Base-by-base conservation (phyloP, 2,329 filamentous ascomycete genomes). In the Shiraia sp. region DNA sequence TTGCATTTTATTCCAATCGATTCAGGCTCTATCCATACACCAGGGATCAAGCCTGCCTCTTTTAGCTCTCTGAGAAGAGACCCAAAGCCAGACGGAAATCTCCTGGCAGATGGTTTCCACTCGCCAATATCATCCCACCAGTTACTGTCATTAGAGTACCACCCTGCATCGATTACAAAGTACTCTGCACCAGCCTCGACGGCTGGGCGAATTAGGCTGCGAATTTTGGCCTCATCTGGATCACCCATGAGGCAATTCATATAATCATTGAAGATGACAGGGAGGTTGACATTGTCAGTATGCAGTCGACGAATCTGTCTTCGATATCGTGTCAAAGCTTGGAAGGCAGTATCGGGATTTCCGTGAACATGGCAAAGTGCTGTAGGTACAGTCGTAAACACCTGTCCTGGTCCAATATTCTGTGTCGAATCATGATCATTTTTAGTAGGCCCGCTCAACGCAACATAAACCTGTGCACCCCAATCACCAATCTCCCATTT, bases 211-310 rank as follows among this genome's bases (percentile, higher is more conserved):
- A 42, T 26, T 15, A 42, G 19, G 3, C 23, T 25, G 30, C 25
- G 23, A n/a, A 42, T 36, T 25, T 42, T 42, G 17, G 29, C 12
- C 13, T 42, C 39, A 17, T 26, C 25, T 6, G 39, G 39, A 30
- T 42, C 39, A 10, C 39, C 39, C 39, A 42, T 42, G 10, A 42
- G 26, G 17, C 39, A 42, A 14, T 42, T 36, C 39, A 42, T 42
- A 27, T 36, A 42, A 15, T 42, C 39, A 14, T 42, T 42, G 39
- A 42, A 42, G 15, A 42, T 42, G 13, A 42, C 19, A 6, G 39
- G 39, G 12, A 42, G 23, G 12, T 30, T 4, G 4, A 19, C 16
- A 27, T 42, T 33, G 10, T 42, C 39, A 29, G 13, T 15, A 36
- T 42, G 32, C 5, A 19, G 25, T 12, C 39, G 19, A 14, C 32